Conservation (phyloP, 352 stramenopile species). For the Salisapilia sapeloensis region DNA sequence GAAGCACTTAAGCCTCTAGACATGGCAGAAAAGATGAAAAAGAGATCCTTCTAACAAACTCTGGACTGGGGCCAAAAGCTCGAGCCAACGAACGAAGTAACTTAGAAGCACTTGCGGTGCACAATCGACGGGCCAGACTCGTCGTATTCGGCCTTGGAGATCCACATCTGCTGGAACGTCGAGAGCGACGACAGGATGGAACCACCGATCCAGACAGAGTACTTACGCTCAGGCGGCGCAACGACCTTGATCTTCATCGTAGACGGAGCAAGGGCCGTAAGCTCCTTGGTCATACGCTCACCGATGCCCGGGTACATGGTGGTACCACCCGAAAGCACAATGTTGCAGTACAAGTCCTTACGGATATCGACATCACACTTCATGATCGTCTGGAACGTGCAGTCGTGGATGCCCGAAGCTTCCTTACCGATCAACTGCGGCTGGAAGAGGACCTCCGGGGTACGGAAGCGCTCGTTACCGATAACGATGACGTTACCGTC, state of each 20-base stretch:
- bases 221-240: conserved; percentile 85
- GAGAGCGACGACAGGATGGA: conserved; percentile 93
- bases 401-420: conserved; percentile 67
- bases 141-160: conserved; percentile 95
- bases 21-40: neutral
- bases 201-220: conserved; percentile 96
- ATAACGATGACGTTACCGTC: conserved; percentile 96
- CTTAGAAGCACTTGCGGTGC: conserved; percentile 92
- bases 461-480: conserved; percentile 91
- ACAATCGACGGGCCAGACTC: conserved; percentile 93
- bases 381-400: conserved; percentile 64
- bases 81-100: conserved; percentile 1
- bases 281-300: conserved; percentile 89
- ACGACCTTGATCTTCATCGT: conserved; percentile 96
- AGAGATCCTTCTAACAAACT: neutral
- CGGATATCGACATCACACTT: conserved; percentile 87
- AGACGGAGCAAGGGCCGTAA: conserved; percentile 71
- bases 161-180: conserved; percentile 98
- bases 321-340: conserved; percentile 92
- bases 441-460: conserved; percentile 93
- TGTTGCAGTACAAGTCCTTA: conserved; percentile 92
- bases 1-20: conserved; percentile 35
- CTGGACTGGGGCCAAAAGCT: conserved; percentile 3
- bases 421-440: conserved; percentile 87
- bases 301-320: conserved; percentile 93